Percentiles rank a stretch among this genome's conserved stretches.
phyloP scores from a whole-genome alignment of 2,329 filamentous ascomycete species.

The Ophiocordyceps camponoti-leonardi region DNA sequence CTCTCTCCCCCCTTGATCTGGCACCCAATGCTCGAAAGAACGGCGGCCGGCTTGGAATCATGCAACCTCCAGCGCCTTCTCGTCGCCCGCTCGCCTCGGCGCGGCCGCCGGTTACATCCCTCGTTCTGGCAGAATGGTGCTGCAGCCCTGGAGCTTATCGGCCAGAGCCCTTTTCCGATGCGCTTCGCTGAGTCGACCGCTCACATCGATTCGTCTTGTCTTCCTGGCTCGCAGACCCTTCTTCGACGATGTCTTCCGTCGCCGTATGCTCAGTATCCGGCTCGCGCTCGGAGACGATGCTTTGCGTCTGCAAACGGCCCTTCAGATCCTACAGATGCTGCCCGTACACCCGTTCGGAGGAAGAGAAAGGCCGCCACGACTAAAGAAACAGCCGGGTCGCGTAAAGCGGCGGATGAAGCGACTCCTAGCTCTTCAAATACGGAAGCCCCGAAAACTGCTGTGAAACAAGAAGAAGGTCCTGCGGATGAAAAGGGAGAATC shows the following conservation, averaged over 20 bases:
- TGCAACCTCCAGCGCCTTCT: slow-evolving; percentile 35
- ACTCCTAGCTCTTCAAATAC: not conserved
- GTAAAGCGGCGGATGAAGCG: not conserved
- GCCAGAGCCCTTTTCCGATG: slow-evolving; percentile 20
- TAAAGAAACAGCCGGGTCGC: not conserved
- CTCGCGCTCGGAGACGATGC: not conserved
- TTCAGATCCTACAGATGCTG: not conserved
- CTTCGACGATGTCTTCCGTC: slow-evolving; percentile 5
- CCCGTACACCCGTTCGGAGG: not conserved
- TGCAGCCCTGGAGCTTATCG: slow-evolving; percentile 27
- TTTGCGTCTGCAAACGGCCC: not conserved
- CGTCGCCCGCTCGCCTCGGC: slow-evolving; percentile 19
- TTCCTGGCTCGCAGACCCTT: slow-evolving; percentile 9
- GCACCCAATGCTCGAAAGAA: slow-evolving; percentile 38
- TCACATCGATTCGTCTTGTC: not conserved
- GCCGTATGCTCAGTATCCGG: not conserved
- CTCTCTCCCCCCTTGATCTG: not conserved
- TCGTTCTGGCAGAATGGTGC: slow-evolving; percentile 39
- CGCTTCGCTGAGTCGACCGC: slow-evolving; percentile 1
- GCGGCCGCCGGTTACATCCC: slow-evolving; percentile 26
- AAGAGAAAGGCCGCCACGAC: not conserved
- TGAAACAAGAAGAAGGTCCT: not conserved
- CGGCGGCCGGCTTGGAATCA: slow-evolving; percentile 36
- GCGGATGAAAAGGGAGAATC: not conserved
- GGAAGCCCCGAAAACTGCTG: not conserved